Percentiles rank a stretch among this genome's conserved stretches.
Conservation (phyloP, 2,329 filamentous ascomycete genomes). For the Colletotrichum siamense region DNA sequence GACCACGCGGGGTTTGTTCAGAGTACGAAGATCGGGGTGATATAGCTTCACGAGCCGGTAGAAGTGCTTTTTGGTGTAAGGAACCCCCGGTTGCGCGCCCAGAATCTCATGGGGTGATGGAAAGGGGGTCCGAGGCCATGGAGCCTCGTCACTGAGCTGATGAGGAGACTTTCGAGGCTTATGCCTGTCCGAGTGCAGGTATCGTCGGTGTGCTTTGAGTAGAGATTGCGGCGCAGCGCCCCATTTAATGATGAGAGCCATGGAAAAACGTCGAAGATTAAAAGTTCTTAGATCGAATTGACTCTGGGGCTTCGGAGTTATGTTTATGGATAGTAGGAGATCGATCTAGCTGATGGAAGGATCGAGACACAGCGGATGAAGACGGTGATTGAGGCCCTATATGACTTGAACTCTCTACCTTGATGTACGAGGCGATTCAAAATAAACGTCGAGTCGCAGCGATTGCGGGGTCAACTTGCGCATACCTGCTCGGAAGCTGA, state of each 20-base stretch:
- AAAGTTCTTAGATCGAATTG: no score
- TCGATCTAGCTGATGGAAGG: not conserved
- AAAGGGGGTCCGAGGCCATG: slow-evolving; percentile 13
- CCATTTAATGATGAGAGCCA: not conserved
- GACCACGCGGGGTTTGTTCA: not conserved
- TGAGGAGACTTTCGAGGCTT: not conserved
- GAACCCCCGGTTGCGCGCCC: not conserved
- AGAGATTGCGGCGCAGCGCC: not conserved
- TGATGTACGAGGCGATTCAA: not conserved
- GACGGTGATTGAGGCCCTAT: not conserved
- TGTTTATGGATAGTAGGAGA: not conserved
- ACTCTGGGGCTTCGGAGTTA: not conserved
- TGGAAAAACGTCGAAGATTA: not conserved
- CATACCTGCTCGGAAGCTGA: slow-evolving; percentile 5
- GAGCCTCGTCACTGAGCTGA: not conserved
- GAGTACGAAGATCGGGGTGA: slow-evolving; percentile 21
- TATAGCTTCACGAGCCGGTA: slow-evolving; percentile 25
- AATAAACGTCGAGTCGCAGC: not conserved
- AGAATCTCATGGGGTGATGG: slow-evolving; percentile 25
- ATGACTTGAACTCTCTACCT: not conserved
- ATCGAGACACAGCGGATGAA: not conserved
- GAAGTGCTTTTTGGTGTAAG: slow-evolving; percentile 23
- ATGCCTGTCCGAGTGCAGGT: not conserved
- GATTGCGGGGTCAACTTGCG: slow-evolving; percentile 6
- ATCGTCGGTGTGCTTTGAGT: not conserved